Evolutionary conservation across 1,139 yeast species (phyloP).

Genomic region (Pichia sp.): DNA sequence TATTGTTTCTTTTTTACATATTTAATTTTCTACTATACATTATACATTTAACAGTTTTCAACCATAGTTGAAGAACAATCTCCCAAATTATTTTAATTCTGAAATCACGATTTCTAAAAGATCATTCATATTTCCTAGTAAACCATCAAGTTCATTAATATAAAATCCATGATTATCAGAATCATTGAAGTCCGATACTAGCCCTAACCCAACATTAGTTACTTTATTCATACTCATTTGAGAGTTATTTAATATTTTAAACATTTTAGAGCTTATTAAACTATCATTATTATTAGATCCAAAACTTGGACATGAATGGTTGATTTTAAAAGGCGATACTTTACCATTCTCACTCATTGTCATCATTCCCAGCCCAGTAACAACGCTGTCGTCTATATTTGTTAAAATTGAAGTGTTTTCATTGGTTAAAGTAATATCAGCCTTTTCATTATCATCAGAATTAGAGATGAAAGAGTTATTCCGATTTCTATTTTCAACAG

Average conservation of each 20-base stretch:
- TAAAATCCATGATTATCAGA: conserved; percentile 2
- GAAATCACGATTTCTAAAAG: conserved; percentile 7
- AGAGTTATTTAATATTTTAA: conserved; percentile 1
- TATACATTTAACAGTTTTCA: not conserved
- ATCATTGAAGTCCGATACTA: conserved; percentile 5
- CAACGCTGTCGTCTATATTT: conserved; percentile 2
- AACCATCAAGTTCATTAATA: conserved; percentile 8
- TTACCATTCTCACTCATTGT: conserved; percentile 10
- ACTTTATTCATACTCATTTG: conserved; percentile 9
- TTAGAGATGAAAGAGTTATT: conserved; percentile 4
- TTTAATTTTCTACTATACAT: too few relatives aligned
- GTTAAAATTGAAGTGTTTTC: conserved; percentile 2
- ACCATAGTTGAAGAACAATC: not conserved
- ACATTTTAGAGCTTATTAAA: not conserved
- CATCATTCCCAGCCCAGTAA: conserved; percentile 16
- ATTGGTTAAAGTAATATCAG: conserved; percentile 12
- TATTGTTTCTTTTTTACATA: too few relatives aligned
- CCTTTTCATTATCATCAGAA: conserved; percentile 7
- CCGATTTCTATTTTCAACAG: not conserved
- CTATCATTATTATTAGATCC: not conserved
- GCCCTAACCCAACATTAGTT: conserved; percentile 2
- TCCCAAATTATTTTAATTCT: conserved; percentile 1
- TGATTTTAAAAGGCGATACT: conserved; percentile 6
- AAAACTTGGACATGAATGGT: too few relatives aligned
- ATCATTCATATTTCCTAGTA: conserved; percentile 11